Percentiles rank a stretch among this genome's conserved stretches.
phyloP scores from a whole-genome alignment of 176 grass and related monocot species.

The Ampelocalamus luodianensis region DNA sequence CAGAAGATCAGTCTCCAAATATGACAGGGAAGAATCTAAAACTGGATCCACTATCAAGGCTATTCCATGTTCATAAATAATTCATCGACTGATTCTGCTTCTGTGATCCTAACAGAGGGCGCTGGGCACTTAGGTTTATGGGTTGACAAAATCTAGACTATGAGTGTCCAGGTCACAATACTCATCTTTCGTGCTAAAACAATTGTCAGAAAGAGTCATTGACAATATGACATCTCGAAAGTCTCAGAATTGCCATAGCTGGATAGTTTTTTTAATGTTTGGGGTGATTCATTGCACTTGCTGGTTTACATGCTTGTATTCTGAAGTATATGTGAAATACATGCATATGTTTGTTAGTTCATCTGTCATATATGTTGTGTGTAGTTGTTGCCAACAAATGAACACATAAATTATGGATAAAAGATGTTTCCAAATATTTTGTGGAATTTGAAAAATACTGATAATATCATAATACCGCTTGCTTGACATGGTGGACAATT shows the following conservation, averaged over 20 bases:
- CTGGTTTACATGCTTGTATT: constrained; percentile 12
- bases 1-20: constrained; percentile 34
- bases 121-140: neutral
- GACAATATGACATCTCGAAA: constrained; percentile 10
- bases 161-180: neutral
- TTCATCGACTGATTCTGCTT: neutral
- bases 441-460: neutral
- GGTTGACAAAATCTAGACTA: neutral
- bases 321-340: constrained; percentile 7
- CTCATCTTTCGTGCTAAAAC: neutral
- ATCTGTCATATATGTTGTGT: neutral
- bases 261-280: neutral
- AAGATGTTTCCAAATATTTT: neutral
- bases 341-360: constrained; percentile 9
- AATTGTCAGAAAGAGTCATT: neutral
- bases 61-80: constrained; percentile 44
- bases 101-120: neutral
- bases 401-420: neutral
- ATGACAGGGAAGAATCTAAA: constrained; percentile 31
- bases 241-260: neutral
- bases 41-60: constrained; percentile 34
- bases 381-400: constrained; percentile 13
- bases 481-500: neutral
- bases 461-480: neutral
- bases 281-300: neutral